Evolutionary conservation across 202 grass and related monocot species (phyloP).

Genomic region (Dendrocalamus latiflorus): DNA sequence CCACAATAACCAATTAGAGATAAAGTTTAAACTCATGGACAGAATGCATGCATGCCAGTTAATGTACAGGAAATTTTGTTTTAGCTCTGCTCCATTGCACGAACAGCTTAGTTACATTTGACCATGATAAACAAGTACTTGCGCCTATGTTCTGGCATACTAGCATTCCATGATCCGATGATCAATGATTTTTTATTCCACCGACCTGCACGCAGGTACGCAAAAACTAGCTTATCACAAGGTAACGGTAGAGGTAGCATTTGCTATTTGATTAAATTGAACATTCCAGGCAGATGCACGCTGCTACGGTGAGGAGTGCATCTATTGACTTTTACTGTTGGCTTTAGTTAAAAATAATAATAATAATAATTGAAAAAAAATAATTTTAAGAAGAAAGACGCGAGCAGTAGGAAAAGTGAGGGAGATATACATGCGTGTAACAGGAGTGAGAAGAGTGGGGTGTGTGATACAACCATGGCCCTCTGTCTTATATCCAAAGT

Average conservation of each 20-base stretch:
- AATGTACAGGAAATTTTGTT: neutral
- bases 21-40: neutral
- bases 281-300: neutral
- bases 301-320: neutral
- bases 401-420: fast-evolving
- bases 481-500: no score
- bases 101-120: neutral
- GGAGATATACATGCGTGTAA: no score
- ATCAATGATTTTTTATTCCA: constrained; percentile 2
- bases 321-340: no score
- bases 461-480: no score
- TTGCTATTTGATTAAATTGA: neutral
- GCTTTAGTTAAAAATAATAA: no score
- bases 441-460: no score
- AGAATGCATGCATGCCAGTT: neutral
- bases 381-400: no score
- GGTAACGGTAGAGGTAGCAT: neutral
- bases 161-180: neutral
- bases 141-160: neutral
- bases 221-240: neutral
- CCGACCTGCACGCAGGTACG: neutral
- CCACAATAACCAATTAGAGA: neutral
- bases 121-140: constrained; percentile 4
- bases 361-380: no score
- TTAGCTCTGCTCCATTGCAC: neutral